Evolutionary conservation across 2,329 filamentous ascomycete genomes (phyloP).

Genomic region (Akanthomyces uredinophilus): DNA sequence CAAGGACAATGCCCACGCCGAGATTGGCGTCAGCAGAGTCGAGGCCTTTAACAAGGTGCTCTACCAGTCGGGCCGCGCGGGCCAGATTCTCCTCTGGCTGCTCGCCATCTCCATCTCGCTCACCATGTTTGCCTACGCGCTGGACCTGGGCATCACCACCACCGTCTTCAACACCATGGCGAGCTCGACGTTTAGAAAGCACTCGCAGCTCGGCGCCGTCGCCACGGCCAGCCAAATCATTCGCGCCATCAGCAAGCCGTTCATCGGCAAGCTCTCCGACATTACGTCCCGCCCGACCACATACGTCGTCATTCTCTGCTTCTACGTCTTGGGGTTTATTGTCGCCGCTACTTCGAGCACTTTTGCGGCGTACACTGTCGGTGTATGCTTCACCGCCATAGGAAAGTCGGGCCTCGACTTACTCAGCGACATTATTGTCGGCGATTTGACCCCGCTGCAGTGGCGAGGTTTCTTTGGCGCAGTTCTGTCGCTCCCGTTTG

Average conservation of each 20-base stretch:
- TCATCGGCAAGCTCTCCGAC: conserved; percentile 56
- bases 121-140: conserved; percentile 35
- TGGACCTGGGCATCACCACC: conserved; percentile 33
- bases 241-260: conserved; percentile 52
- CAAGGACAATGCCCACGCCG: neutral
- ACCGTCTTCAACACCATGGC: conserved; percentile 31
- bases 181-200: conserved; percentile 28
- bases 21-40: conserved; percentile 29
- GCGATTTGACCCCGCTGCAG: conserved; percentile 51
- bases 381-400: conserved; percentile 54
- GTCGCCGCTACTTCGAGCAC: conserved; percentile 50
- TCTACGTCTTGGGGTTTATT: conserved; percentile 53
- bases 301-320: conserved; percentile 49
- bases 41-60: conserved; percentile 37
- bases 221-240: conserved; percentile 31
- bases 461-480: conserved; percentile 28
- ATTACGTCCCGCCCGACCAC: conserved; percentile 59
- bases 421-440: conserved; percentile 58
- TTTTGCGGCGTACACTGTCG: conserved; percentile 47
- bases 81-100: conserved; percentile 31
- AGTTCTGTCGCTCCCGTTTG: conserved; percentile 27
- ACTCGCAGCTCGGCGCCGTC: conserved; percentile 25
- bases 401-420: conserved; percentile 56
- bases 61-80: conserved; percentile 31
- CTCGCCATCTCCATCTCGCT: conserved; percentile 31